Conservation (phyloP, 768 basidiomycete species). For the Kwoniella pini region DNA sequence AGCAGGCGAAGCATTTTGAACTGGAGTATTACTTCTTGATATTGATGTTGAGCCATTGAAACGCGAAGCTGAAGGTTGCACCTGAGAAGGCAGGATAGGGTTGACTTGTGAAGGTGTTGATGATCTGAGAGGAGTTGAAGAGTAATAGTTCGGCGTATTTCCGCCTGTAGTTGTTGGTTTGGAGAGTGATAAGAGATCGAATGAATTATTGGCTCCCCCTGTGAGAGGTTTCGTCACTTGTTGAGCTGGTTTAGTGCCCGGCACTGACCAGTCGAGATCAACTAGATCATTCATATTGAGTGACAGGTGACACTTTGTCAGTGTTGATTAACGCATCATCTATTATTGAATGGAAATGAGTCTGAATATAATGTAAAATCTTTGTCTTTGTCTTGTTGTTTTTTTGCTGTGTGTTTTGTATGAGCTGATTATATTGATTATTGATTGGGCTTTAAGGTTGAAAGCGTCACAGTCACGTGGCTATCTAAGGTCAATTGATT, state of each 20-base stretch:
- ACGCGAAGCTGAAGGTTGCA: not conserved
- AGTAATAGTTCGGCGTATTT: slow-evolving; percentile 28
- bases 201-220: slow-evolving; percentile 9
- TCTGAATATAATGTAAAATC: too few relatives aligned
- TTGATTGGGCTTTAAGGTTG: too few relatives aligned
- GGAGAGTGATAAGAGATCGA: slow-evolving; percentile 25
- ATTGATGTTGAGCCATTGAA: not conserved
- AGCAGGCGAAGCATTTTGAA: not conserved
- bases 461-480: too few relatives aligned
- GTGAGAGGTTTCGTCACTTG: slow-evolving; percentile 9
- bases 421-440: too few relatives aligned
- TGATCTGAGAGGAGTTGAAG: slow-evolving; percentile 24
- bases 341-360: too few relatives aligned
- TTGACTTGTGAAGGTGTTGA: slow-evolving; percentile 21
- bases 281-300: slow-evolving; percentile 52
- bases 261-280: slow-evolving; percentile 49
- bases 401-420: too few relatives aligned
- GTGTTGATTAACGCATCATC: too few relatives aligned
- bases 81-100: not conserved
- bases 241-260: slow-evolving; percentile 7
- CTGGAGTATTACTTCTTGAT: slow-evolving; percentile 12
- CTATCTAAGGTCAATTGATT: too few relatives aligned
- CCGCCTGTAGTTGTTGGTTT: not conserved
- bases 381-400: too few relatives aligned
- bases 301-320: too few relatives aligned